Evolutionary conservation across 805 yeast species (phyloP).

Genomic region (Peterozyma toletana): DNA sequence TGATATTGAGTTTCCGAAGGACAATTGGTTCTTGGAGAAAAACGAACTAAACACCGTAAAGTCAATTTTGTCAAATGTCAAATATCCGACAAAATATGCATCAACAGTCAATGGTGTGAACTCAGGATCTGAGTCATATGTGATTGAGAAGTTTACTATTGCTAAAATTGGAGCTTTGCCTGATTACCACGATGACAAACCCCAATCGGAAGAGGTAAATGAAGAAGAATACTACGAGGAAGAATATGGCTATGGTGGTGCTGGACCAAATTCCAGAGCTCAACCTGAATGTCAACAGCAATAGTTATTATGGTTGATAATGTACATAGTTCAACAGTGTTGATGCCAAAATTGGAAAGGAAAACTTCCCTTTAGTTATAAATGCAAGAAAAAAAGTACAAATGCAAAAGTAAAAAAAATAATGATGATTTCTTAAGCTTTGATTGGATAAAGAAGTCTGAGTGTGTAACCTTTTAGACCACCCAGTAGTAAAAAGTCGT

Average conservation of each 20-base stretch:
- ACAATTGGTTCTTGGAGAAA: constrained; percentile 76
- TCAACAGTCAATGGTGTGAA: not conserved
- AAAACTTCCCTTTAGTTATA: no score
- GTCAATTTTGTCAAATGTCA: constrained; percentile 31
- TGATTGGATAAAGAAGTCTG: constrained; percentile 11
- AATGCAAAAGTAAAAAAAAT: not conserved
- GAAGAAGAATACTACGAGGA: constrained; percentile 1
- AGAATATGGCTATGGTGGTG: not conserved
- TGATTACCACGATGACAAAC: not conserved
- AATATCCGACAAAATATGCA: constrained; percentile 1
- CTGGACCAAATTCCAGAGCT: not conserved
- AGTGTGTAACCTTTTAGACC: constrained; percentile 11
- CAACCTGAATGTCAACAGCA: constrained; percentile 8
- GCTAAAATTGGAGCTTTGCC: not conserved
- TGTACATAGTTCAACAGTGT: not conserved
- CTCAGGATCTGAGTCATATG: constrained; percentile 1
- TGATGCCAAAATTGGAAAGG: no score
- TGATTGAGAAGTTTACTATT: constrained; percentile 3
- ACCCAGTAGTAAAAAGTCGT: constrained; percentile 8
- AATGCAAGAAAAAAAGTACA: not conserved
- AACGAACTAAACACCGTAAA: constrained; percentile 50
- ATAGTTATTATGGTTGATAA: no score
- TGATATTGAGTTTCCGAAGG: constrained; percentile 76
- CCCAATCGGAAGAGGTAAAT: not conserved
- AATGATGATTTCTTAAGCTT: constrained; percentile 2